phyloP scores from a whole-genome alignment of 2,329 filamentous ascomycete species.

The Colletotrichum simmondsii region DNA sequence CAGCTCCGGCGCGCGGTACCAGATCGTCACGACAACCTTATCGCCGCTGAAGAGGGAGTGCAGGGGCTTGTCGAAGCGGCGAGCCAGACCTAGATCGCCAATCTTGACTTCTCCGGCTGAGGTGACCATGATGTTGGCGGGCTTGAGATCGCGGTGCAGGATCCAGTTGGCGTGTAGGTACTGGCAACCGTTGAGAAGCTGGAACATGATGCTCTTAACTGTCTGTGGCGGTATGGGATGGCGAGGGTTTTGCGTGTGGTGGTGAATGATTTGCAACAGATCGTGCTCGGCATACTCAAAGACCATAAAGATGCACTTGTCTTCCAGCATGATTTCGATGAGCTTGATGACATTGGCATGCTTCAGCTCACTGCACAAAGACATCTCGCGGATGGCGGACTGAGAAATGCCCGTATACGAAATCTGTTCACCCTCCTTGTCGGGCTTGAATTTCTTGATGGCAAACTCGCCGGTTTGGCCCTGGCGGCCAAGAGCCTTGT shows the following conservation, averaged over 20 bases:
- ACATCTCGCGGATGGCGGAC: slow-evolving; percentile 97
- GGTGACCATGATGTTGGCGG: slow-evolving; percentile 98
- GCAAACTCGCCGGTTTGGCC: slow-evolving; percentile 86
- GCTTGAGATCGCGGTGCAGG: slow-evolving; percentile 94
- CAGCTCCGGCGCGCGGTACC: slow-evolving; percentile 96
- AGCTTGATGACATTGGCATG: slow-evolving; percentile 92
- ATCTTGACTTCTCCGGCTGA: slow-evolving; percentile 91
- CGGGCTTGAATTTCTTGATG: slow-evolving; percentile 99
- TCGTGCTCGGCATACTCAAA: slow-evolving; percentile 99
- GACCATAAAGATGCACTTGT: slow-evolving; percentile 99
- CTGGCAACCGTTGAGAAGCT: slow-evolving; percentile 92
- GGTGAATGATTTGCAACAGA: slow-evolving; percentile 96
- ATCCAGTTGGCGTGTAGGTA: slow-evolving; percentile 98
- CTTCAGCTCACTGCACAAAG: slow-evolving; percentile 89
- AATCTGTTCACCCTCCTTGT: slow-evolving; percentile 95
- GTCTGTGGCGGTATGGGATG: slow-evolving; percentile 89
- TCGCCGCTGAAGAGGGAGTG: slow-evolving; percentile 93
- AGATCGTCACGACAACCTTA: slow-evolving; percentile 98
- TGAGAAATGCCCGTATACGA: slow-evolving; percentile 98
- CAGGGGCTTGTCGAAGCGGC: slow-evolving; percentile 92
- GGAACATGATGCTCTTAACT: slow-evolving; percentile 94
- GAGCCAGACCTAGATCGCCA: slow-evolving; percentile 90
- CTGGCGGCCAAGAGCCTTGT: slow-evolving; percentile 87
- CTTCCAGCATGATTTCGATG: slow-evolving; percentile 95
- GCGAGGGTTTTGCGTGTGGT: slow-evolving; percentile 89